These are phyloP conservation scores for Chytridiales sp. DNA, from an alignment of 371 early-diverging fungal species.

Conservation along the genomic window DNA sequence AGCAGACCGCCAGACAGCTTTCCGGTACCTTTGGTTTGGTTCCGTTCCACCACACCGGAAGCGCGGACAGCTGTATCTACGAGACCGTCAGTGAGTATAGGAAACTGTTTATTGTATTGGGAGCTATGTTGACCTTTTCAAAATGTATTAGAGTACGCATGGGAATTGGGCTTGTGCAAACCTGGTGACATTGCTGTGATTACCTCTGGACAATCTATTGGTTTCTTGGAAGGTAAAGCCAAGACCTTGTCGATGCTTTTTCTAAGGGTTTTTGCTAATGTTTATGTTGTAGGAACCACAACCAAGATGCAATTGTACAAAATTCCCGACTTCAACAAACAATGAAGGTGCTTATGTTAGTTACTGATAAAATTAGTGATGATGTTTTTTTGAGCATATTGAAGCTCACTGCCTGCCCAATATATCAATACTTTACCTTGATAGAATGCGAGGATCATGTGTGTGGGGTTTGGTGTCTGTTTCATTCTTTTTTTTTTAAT, in stretches of 20 bases:
- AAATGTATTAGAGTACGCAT: constrained; percentile 51
- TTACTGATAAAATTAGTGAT: no score
- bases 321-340: constrained; percentile 7
- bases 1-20: constrained; percentile 82
- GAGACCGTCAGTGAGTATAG: constrained; percentile 29
- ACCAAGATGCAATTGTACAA: constrained; percentile 51
- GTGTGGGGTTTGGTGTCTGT: no score
- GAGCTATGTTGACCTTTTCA: no score
- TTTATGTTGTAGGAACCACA: constrained; percentile 42
- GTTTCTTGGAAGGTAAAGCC: constrained; percentile 56
- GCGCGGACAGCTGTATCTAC: constrained; percentile 27
- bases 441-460: no score
- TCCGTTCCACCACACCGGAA: constrained; percentile 76
- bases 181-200: constrained; percentile 55
- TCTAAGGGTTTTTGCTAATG: background rate
- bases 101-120: background rate
- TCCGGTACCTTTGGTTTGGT: constrained; percentile 89
- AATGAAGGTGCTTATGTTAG: no score
- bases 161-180: constrained; percentile 43
- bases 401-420: no score
- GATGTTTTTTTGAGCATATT: no score
- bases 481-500: no score
- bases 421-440: no score
- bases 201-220: constrained; percentile 49
- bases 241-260: background rate